Evolutionary conservation across 768 basidiomycete species (phyloP).

Genomic region (Mrakia blollopis): DNA sequence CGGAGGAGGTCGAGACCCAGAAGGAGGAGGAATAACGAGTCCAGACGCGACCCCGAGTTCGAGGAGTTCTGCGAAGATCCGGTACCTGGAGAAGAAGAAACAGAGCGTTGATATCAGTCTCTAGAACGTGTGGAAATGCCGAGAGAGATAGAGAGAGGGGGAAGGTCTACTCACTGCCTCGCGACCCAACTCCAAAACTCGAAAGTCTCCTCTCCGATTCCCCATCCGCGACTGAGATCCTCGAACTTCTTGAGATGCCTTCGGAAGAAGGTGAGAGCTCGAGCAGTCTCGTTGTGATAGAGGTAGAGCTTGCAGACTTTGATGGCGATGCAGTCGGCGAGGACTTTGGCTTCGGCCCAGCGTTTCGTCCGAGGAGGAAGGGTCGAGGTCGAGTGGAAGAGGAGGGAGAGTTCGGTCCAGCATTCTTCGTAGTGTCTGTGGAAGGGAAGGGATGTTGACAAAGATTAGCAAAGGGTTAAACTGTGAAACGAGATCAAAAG

Average conservation of each 20-base stretch:
- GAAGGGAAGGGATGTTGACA: too few species aligned
- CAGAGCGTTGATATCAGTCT: background rate
- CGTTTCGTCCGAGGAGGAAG: slow-evolving; percentile 89
- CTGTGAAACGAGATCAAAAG: background rate
- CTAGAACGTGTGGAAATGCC: background rate
- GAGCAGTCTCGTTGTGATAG: slow-evolving; percentile 78
- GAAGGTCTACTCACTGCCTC: slow-evolving; percentile 61
- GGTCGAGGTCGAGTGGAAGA: slow-evolving; percentile 82
- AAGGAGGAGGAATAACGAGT: slow-evolving; percentile 34
- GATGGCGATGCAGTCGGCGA: slow-evolving; percentile 86
- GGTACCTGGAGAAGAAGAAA: slow-evolving; percentile 55
- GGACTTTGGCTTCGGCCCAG: slow-evolving; percentile 97
- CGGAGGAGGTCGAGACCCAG: slow-evolving; percentile 38
- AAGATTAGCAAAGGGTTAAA: background rate
- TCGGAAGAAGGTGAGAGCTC: slow-evolving; percentile 75
- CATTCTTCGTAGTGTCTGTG: slow-evolving; percentile 89
- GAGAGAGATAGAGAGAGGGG: background rate
- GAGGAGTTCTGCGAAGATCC: slow-evolving; percentile 82
- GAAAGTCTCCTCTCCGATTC: slow-evolving; percentile 91
- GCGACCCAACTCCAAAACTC: slow-evolving; percentile 98
- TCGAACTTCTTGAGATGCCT: slow-evolving; percentile 78
- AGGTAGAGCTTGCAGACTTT: slow-evolving; percentile 88
- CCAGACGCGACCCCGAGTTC: slow-evolving; percentile 64
- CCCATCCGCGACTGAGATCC: slow-evolving; percentile 82
- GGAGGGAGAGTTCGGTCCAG: slow-evolving; percentile 66